A percentile compares a stretch with the other conserved stretches of the same genome.
phyloP scores from a whole-genome alignment of 2,329 filamentous ascomycete species.

The Graphiopsis chlorocephala region DNA sequence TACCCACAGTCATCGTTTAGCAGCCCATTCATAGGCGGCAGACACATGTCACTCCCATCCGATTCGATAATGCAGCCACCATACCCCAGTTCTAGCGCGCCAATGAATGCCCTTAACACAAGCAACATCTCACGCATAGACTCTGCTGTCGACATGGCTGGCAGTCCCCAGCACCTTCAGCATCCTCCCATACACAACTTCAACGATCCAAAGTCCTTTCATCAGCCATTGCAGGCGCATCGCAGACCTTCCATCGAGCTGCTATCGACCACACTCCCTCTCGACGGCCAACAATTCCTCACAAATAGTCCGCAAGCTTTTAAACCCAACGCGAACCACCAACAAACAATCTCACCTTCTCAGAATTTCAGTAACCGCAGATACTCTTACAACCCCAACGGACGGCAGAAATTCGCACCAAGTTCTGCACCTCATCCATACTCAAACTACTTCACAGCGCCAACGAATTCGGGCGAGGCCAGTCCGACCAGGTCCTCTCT shows the following conservation, averaged over 20 bases:
- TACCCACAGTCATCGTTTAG: not conserved
- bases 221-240: not conserved
- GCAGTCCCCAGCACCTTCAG: not conserved
- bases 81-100: not conserved
- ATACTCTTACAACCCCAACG: constrained; percentile 47
- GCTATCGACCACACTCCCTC: constrained; percentile 49
- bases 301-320: constrained; percentile 26
- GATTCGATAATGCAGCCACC: not conserved
- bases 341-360: not conserved
- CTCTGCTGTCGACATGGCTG: constrained; percentile 8
- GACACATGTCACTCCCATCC: not conserved
- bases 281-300: constrained; percentile 54
- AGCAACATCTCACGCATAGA: constrained; percentile 17
- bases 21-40: not conserved
- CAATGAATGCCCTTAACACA: not conserved
- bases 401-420: constrained; percentile 24
- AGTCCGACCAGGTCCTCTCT: not conserved
- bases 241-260: constrained; percentile 26
- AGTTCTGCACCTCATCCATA: not conserved
- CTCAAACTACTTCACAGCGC: not conserved
- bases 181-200: not conserved
- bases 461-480: not conserved
- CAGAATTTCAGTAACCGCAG: constrained; percentile 23
- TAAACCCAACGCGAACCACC: constrained; percentile 34
- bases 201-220: not conserved